These are phyloP conservation scores for Xylaria sp. DNA, from an alignment of 2,329 filamentous ascomycete species.

Conservation along the genomic window DNA sequence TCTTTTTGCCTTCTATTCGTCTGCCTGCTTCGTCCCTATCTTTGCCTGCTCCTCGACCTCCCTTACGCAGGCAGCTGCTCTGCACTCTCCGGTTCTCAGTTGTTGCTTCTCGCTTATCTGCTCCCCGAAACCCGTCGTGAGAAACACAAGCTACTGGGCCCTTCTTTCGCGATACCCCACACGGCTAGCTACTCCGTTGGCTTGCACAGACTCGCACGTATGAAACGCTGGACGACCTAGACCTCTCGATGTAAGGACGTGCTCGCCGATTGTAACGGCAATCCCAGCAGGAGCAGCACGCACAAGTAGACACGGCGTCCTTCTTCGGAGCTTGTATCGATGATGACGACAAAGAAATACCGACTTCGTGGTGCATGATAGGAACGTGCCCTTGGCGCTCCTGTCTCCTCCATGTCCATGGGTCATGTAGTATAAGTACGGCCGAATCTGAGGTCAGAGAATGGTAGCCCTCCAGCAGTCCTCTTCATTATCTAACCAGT, in stretches of 20 bases:
- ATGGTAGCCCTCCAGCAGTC: not conserved
- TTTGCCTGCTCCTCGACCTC: not conserved
- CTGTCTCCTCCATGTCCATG: not conserved
- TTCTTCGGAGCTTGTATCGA: not conserved
- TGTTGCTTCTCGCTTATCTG: not conserved
- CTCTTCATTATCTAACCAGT: slow-evolving; percentile 2
- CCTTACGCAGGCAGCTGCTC: not conserved
- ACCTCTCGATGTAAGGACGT: slow-evolving; percentile 2
- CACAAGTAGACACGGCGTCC: not conserved
- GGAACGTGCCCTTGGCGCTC: not conserved
- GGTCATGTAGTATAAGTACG: not conserved
- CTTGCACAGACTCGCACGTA: slow-evolving; percentile 15
- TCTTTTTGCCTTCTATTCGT: not conserved
- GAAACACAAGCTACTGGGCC: not conserved
- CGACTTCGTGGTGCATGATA: not conserved
- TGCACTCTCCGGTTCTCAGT: not conserved
- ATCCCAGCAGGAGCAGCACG: not conserved
- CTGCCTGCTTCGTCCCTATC: not conserved
- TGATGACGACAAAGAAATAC: not conserved
- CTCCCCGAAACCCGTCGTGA: slow-evolving; percentile 7
- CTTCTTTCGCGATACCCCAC: slow-evolving; percentile 2
- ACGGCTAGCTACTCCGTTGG: slow-evolving; percentile 10
- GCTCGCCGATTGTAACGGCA: slow-evolving; percentile 7
- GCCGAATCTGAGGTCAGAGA: not conserved
- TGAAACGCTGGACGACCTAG: slow-evolving; percentile 14